Evolutionary conservation across 106 monocot genomes (phyloP).

Genomic region (Allium cepa): DNA sequence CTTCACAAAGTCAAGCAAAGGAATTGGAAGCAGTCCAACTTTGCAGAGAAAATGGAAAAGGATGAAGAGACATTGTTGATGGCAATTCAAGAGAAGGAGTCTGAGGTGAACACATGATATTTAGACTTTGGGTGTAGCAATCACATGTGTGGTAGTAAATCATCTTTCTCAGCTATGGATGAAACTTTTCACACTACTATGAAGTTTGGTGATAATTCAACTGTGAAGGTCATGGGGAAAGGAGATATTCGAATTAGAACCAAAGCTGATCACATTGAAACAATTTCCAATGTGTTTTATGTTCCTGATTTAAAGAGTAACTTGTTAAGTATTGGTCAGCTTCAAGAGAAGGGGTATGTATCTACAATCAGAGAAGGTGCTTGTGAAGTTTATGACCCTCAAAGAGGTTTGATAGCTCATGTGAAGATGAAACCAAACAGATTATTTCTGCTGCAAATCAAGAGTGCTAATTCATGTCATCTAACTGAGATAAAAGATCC

Average conservation of each 20-base stretch:
- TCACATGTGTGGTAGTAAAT: not conserved
- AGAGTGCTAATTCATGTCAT: no score
- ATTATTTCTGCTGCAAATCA: slow-evolving; percentile 7
- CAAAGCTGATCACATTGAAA: slow-evolving; percentile 10
- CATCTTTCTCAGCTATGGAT: slow-evolving; percentile 17
- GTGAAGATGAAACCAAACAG: slow-evolving; percentile 9
- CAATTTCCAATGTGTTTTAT: slow-evolving; percentile 15
- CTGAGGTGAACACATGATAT: no score
- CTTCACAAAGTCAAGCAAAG: no score
- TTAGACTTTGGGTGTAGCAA: no score
- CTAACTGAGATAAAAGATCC: no score
- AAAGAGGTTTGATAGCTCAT: not conserved
- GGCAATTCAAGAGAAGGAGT: no score
- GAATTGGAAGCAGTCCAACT: no score
- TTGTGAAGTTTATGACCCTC: slow-evolving; percentile 10
- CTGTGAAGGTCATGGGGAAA: slow-evolving; percentile 8
- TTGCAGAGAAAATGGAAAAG: no score
- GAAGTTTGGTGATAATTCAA: slow-evolving; percentile 14
- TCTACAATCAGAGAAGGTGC: not conserved
- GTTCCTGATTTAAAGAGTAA: slow-evolving; percentile 9
- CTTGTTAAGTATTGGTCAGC: slow-evolving; percentile 18
- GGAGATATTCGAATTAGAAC: slow-evolving; percentile 8
- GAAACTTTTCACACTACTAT: slow-evolving; percentile 15
- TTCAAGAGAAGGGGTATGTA: slow-evolving; percentile 12
- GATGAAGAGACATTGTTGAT: no score